Evolutionary conservation across 2,329 filamentous ascomycete species (phyloP), one percentile per base, ranked within the genome.

Genomic region (Xylariaceae sp.): DNA sequence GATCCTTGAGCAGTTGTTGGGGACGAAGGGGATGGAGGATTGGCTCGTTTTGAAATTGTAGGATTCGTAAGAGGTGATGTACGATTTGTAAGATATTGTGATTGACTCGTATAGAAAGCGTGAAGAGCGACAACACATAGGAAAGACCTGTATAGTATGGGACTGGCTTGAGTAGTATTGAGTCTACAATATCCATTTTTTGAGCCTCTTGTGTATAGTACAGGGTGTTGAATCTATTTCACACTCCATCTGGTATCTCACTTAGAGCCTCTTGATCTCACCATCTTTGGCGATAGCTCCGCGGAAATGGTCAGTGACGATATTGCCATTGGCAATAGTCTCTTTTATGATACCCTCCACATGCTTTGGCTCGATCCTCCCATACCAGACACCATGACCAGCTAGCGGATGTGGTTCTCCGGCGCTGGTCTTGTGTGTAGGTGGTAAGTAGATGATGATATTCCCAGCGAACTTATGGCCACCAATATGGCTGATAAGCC

Each of bases 401-500:
- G 80, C 81, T 44, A 91, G 67, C 5, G 80, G 75, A 63, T 88
- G 82, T 10, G 58, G 54, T 53, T 68, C 56, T 5, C 74, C 76
- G 4, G 68, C 70, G 30, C 50, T 58, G 3, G 64, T 66, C 53
- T 64, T 72, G 54, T 73, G 51, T 0, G 62, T 62, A 0, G 83
- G 85, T 5, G 89, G 89, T 5, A 94, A 66, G 61, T 94, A 94
- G 1, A 94, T 69, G 42, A 94, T 90, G 33, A 92, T 80, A 66
- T 95, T 95, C 1, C 89, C 89, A 0, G 89, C 89, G 65, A 86
- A 92, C 66, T 90, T 91, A 68, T 95, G 89, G 0, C 89, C 89
- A 1, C 89, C 88, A 46, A 95, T 84, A 61, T 95, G 89, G 53
- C 85, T 89, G 48, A 91, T 87, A 47, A 86, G 62, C 0, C 81